A percentile compares a stretch with the other conserved stretches of the same genome.
Evolutionary conservation across 1,139 yeast species (phyloP).

Genomic region (Magnusiomyces sp.): DNA sequence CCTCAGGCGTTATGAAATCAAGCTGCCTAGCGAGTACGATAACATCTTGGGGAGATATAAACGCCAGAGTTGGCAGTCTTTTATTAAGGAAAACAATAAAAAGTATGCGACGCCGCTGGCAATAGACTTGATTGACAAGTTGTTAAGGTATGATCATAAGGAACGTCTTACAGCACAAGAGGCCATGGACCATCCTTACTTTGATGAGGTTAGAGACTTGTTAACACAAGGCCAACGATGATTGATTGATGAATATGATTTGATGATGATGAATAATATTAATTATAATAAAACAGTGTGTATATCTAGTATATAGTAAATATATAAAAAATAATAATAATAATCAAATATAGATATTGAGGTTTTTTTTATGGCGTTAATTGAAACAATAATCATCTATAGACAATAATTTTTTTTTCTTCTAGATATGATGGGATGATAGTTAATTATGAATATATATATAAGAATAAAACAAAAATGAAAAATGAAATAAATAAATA

Average conservation of each 20-base stretch:
- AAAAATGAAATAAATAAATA: too few relatives aligned
- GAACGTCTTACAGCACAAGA: conserved; percentile 90
- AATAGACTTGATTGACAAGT: conserved; percentile 72
- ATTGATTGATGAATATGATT: too few relatives aligned
- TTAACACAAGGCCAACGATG: too few relatives aligned
- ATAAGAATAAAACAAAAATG: too few relatives aligned
- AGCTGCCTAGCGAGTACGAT: conserved; percentile 73
- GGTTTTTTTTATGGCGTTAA: too few relatives aligned
- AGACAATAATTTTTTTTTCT: too few relatives aligned
- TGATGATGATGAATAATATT: too few relatives aligned
- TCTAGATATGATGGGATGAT: too few relatives aligned
- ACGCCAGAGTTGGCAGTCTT: conserved; percentile 82
- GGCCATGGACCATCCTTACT: conserved; percentile 83
- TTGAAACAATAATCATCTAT: too few relatives aligned
- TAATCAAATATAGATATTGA: too few relatives aligned
- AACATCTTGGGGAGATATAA: conserved; percentile 66
- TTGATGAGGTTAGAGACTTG: conserved; percentile 33
- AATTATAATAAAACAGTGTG: not conserved
- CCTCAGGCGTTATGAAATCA: conserved; percentile 65
- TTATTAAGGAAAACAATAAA: conserved; percentile 66
- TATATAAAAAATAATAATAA: too few relatives aligned
- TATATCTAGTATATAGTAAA: not conserved
- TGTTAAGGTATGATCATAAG: conserved; percentile 88
- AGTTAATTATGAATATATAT: too few relatives aligned
- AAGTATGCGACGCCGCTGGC: conserved; percentile 63